Base-by-base conservation (phyloP, 192 early-diverging fungal species). In the Spizellomyces sp. region DNA sequence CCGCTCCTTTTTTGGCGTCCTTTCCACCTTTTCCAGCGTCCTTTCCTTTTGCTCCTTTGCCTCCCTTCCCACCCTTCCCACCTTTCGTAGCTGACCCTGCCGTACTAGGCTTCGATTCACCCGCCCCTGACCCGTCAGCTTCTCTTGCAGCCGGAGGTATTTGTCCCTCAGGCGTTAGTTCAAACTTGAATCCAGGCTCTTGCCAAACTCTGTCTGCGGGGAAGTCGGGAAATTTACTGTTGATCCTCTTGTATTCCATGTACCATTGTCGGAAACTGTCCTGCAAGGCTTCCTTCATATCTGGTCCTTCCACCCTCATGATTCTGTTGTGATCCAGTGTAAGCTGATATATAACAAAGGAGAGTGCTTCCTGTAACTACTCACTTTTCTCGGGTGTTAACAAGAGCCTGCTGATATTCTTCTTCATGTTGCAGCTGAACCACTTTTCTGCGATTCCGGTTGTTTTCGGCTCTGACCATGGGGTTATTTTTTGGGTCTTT, bases 211-310 rank as follows among this genome's bases (percentile, higher is more conserved):
- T 64, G 52, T 88, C 85, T 2, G 79, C 46, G 9, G 87, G 87
- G 48, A 88, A 88, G 48, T 88, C 87, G 8, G 87, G 87, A 56
- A 88, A 88, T 56, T 86, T 88, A 57, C 79, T 77, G 70, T 82
- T 77, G 27, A 80, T 70, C 36, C 81, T 74, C 66, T 85, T 86
- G 79, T 79, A 82, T 62, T 88, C 87, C 83, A 87, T 88, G 75
- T 88, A 88, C 87, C 87, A 88, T 48, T 86, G 81, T 17, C 87
- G 75, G 60, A 88, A 88, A 58, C 64, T 77, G 66, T 88, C 87
- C 66, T 88, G 87, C 50, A 87, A 82, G 27, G 76, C 73, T 63
- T 88, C 87, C 58, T 83, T 83, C 83, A 88, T 88, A 62, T 88
- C 87, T 2, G 87, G 83, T 0, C 87, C 87, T 70, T 88, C 87